phyloP scores from a whole-genome alignment of 1,284 basidiomycete genomes.

The Prillingera fragicola region DNA sequence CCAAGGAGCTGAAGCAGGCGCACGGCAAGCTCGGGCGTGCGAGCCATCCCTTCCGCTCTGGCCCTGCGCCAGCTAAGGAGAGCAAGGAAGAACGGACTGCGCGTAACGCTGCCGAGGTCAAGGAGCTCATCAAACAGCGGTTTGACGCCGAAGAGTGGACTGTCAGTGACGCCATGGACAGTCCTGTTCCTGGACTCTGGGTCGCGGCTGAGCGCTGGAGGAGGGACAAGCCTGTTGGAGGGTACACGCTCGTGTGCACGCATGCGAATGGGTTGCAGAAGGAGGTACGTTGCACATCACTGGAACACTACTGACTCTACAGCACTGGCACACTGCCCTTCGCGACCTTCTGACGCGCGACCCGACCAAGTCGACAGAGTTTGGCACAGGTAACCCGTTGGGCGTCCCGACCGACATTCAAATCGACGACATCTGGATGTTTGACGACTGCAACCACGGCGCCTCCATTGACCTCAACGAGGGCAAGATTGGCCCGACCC shows the following conservation, averaged over 20 bases:
- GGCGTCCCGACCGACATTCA: neutral
- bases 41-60: constrained; percentile 18
- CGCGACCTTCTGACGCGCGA: constrained; percentile 44
- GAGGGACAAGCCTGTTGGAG: constrained; percentile 3
- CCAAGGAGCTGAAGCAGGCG: constrained; percentile 50
- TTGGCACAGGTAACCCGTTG: constrained; percentile 4
- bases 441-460: constrained; percentile 72
- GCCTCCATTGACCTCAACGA: constrained; percentile 65
- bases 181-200: constrained; percentile 33
- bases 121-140: constrained; percentile 1
- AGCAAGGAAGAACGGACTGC: constrained; percentile 35
- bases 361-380: neutral
- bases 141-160: constrained; percentile 9
- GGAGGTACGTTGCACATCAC: constrained; percentile 55
- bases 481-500: constrained; percentile 48
- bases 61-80: constrained; percentile 6
- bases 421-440: constrained; percentile 71
- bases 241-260: constrained; percentile 9
- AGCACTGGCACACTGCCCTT: constrained; percentile 60
- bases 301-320: constrained; percentile 47
- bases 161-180: constrained; percentile 5
- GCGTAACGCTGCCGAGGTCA: constrained; percentile 12
- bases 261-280: constrained; percentile 16
- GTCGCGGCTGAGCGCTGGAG: constrained; percentile 17
- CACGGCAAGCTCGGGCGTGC: constrained; percentile 15